These are phyloP conservation scores for Lathyrus tuberosus DNA, from an alignment of 306 rosid species.

Conservation along the genomic window DNA sequence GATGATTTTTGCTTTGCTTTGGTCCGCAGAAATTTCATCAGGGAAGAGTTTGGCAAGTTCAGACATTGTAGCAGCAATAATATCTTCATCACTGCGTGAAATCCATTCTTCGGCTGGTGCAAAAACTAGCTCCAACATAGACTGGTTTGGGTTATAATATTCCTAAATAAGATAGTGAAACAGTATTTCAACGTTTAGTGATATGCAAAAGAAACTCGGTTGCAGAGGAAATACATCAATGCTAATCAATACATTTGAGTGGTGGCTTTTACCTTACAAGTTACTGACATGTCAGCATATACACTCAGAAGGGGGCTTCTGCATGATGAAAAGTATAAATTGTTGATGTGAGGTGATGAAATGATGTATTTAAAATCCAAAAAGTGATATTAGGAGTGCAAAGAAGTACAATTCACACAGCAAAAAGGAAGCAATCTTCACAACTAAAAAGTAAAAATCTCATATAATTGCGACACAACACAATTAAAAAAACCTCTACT, in stretches of 20 bases:
- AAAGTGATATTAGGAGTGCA: constrained; percentile 10
- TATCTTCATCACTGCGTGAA: constrained; percentile 79
- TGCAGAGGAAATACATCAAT: constrained; percentile 29
- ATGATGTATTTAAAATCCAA: constrained; percentile 28
- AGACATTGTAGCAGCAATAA: constrained; percentile 87
- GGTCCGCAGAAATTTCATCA: constrained; percentile 88
- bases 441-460: constrained; percentile 16
- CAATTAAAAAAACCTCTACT: neutral
- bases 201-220: constrained; percentile 26
- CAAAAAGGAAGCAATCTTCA: constrained; percentile 1
- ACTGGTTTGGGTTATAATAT: constrained; percentile 84
- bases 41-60: constrained; percentile 97
- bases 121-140: constrained; percentile 97
- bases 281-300: constrained; percentile 94
- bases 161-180: constrained; percentile 57
- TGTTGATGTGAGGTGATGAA: constrained; percentile 33
- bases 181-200: constrained; percentile 4
- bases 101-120: constrained; percentile 99
- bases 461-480: constrained; percentile 8
- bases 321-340: constrained; percentile 46
- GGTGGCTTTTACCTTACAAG: constrained; percentile 78
- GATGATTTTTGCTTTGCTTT: constrained; percentile 90
- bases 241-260: constrained; percentile 17
- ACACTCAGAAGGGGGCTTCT: constrained; percentile 97
- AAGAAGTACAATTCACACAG: constrained; percentile 6